Evolutionary conservation across 257 asterid species (phyloP), one percentile per base, ranked within the genome.

Genomic region (Ligustrum vulgare): DNA sequence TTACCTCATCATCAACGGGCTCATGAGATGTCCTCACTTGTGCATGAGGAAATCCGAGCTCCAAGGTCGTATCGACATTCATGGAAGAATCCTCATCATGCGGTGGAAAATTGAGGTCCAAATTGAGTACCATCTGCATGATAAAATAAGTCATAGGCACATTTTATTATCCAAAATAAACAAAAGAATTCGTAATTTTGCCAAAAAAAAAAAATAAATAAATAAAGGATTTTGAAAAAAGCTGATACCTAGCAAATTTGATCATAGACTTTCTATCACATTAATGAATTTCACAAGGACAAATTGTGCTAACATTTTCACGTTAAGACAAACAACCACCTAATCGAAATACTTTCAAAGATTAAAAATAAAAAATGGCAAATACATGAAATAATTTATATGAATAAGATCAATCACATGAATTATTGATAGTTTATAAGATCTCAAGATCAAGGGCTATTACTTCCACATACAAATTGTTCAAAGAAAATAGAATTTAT

Each of bases 31-130:
- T n/a, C n/a, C n/a, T n/a, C n/a, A n/a, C n/a, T n/a, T n/a, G n/a
- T n/a, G n/a, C n/a, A n/a, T n/a, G n/a, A n/a, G n/a, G n/a, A n/a
- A n/a, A n/a, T n/a, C n/a, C n/a, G n/a, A n/a, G 76, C 69, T 56
- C 76, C 47, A 72, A 56, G 8, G 37, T 35, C 6, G 76, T 35
- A 56, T 58, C 6, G 69, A 58, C 69, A 20, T 56, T 39, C 20
- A 16, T 72, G 49, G 56, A 39, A 36, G 18, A 15, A 72, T 72
- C 49, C 15, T 51, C 75, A 72, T 33, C 67, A 18, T 22, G 66
- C 15, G 76, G 76, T 10, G 76, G 76, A 33, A 3, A 20, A 34
- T 72, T 72, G 32, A 72, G 76, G 58, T 72, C 76, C 33, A 72
- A 11, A 33, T 72, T 43, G 15, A n/a, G 76, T 54, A 58, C 76